Evolutionary conservation across 306 rosid genomes (phyloP).

Genomic region (Myrica gale): DNA sequence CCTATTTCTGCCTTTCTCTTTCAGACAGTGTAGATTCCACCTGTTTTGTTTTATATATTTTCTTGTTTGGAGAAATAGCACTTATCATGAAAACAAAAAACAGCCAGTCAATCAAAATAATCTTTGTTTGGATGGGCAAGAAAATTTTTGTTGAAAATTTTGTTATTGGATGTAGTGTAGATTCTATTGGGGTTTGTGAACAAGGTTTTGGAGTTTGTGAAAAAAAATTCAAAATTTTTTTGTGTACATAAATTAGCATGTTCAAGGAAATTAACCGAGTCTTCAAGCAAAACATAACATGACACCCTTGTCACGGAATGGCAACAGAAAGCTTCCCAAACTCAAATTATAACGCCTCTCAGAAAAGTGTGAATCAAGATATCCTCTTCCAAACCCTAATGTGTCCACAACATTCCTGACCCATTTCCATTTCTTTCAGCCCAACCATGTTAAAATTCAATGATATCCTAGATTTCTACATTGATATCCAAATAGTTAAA

Average conservation of each 20-base stretch:
- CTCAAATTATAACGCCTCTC: background rate
- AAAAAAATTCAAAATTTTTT: too few species aligned
- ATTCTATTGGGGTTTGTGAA: too few species aligned
- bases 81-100: background rate
- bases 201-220: too few species aligned
- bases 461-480: background rate
- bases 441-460: background rate
- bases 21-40: background rate
- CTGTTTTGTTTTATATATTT: background rate
- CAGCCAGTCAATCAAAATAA: background rate
- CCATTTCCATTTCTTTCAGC: background rate
- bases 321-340: background rate
- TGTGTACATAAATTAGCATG: too few species aligned
- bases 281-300: background rate
- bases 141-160: too few species aligned
- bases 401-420: background rate
- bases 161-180: too few species aligned
- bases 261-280: too few species aligned
- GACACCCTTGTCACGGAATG: background rate
- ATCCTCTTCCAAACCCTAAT: background rate
- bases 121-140: background rate
- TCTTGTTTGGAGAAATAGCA: background rate
- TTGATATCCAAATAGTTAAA: background rate
- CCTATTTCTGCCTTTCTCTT: background rate
- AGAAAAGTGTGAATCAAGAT: background rate